Conservation (phyloP, 2,329 filamentous ascomycete species). For the Eutypella sp. region DNA sequence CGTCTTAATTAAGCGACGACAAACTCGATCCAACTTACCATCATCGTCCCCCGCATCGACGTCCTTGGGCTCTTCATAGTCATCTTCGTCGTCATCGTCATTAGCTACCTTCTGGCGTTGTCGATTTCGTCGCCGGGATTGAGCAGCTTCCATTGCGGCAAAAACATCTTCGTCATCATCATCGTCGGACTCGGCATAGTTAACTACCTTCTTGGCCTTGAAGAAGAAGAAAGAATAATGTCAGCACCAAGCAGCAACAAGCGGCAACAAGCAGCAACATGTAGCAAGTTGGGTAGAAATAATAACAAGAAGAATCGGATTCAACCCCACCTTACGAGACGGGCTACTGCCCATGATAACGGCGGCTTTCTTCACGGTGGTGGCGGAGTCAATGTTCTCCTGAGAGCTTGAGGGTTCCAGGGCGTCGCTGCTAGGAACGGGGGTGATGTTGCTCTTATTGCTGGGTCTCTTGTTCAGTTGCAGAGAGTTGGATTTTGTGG, state of each 20-base stretch:
- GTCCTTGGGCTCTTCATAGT: slow-evolving; percentile 57
- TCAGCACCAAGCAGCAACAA: no score
- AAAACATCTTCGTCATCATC: slow-evolving; percentile 74
- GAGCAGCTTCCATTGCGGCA: slow-evolving; percentile 35
- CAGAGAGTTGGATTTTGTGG: slow-evolving; percentile 41
- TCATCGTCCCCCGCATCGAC: slow-evolving; percentile 60
- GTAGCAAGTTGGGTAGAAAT: not conserved
- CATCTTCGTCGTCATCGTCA: slow-evolving; percentile 64
- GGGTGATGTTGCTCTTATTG: slow-evolving; percentile 58
- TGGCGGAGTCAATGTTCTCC: slow-evolving; percentile 51
- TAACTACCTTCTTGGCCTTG: slow-evolving; percentile 56
- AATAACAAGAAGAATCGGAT: not conserved
- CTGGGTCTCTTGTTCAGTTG: slow-evolving; percentile 33
- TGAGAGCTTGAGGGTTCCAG: slow-evolving; percentile 63
- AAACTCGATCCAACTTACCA: slow-evolving; percentile 34
- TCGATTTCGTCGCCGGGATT: slow-evolving; percentile 35
- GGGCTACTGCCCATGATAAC: slow-evolving; percentile 60
- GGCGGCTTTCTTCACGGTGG: slow-evolving; percentile 37
- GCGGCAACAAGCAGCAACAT: no score
- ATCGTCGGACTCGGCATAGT: slow-evolving; percentile 81
- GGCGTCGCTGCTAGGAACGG: slow-evolving; percentile 76
- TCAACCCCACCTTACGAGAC: slow-evolving; percentile 63
- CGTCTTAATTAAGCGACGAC: no score
- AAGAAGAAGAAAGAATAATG: not conserved
- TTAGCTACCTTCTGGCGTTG: slow-evolving; percentile 57